A percentile compares a stretch with the other conserved stretches of the same genome.
phyloP scores from a whole-genome alignment of 2,329 filamentous ascomycete species.

The Monosporascus sp. region DNA sequence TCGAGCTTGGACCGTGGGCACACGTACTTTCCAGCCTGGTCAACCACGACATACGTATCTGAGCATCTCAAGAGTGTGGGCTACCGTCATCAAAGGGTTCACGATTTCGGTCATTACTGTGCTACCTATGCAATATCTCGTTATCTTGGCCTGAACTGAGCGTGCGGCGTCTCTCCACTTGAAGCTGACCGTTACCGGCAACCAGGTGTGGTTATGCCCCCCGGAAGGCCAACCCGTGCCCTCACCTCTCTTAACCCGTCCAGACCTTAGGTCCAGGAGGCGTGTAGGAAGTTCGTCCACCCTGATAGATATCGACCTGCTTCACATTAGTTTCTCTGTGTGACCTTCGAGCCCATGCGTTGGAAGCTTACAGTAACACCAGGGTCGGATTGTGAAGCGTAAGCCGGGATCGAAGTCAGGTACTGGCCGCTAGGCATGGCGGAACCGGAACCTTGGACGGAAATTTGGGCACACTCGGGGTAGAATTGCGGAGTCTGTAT shows the following conservation, averaged over 20 bases:
- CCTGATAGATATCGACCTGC: slow-evolving; percentile 42
- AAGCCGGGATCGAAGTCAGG: slow-evolving; percentile 40
- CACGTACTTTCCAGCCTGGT: no score
- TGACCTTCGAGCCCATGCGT: neutral
- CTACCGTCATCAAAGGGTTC: no score
- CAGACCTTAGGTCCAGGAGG: slow-evolving; percentile 44
- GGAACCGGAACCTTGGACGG: slow-evolving; percentile 43
- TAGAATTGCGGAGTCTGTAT: slow-evolving; percentile 44
- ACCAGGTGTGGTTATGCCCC: neutral
- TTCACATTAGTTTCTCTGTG: slow-evolving; percentile 4
- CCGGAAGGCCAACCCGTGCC: no score
- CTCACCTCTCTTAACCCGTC: slow-evolving; percentile 30
- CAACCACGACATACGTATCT: no score
- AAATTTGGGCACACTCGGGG: slow-evolving; percentile 51
- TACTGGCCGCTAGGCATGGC: slow-evolving; percentile 34
- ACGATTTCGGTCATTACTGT: no score
- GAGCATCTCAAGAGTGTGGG: no score
- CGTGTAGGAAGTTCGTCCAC: slow-evolving; percentile 40
- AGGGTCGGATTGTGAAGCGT: slow-evolving; percentile 39
- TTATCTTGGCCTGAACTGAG: neutral
- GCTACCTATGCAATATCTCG: neutral
- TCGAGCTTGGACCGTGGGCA: no score
- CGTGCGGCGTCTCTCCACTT: neutral
- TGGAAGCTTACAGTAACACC: slow-evolving; percentile 36
- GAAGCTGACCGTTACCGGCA: neutral